These are phyloP conservation scores for Talaromyces proteolyticus DNA, from an alignment of 495 filamentous ascomycete species.

Conservation along the genomic window DNA sequence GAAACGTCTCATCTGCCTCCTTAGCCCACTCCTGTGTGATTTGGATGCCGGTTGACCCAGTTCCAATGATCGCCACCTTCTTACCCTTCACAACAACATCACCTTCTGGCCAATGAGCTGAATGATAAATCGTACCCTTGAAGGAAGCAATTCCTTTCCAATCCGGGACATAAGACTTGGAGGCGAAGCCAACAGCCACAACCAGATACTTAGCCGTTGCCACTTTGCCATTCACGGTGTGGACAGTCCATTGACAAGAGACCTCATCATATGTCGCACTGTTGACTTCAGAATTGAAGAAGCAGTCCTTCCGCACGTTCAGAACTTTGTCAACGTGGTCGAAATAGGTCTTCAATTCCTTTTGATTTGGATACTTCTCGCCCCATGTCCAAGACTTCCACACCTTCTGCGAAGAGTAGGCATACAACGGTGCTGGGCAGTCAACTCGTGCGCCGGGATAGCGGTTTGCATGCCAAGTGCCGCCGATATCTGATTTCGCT, in stretches of 20 bases:
- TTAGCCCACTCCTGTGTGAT: slow-evolving; percentile 35
- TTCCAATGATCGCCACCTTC: slow-evolving; percentile 44
- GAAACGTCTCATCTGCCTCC: slow-evolving; percentile 27
- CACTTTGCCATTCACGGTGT: slow-evolving; percentile 33
- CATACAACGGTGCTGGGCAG: slow-evolving; percentile 41
- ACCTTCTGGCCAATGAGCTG: slow-evolving; percentile 46
- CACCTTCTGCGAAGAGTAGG: slow-evolving; percentile 42
- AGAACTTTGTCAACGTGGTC: slow-evolving; percentile 47
- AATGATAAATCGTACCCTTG: slow-evolving; percentile 42
- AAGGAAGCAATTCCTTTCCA: slow-evolving; percentile 18
- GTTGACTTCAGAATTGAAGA: slow-evolving; percentile 44
- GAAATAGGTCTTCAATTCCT: slow-evolving; percentile 48
- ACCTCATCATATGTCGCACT: slow-evolving; percentile 32
- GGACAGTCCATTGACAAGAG: slow-evolving; percentile 33
- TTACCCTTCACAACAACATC: slow-evolving; percentile 37
- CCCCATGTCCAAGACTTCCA: slow-evolving; percentile 48
- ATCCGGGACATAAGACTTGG: slow-evolving; percentile 30
- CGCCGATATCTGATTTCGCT: slow-evolving; percentile 39
- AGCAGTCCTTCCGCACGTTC: slow-evolving; percentile 41
- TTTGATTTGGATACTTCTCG: slow-evolving; percentile 41
- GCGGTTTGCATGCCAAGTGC: slow-evolving; percentile 49
- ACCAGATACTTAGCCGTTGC: slow-evolving; percentile 38
- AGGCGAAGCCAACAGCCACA: slow-evolving; percentile 22
- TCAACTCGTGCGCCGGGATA: slow-evolving; percentile 47
- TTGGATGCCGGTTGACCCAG: slow-evolving; percentile 48